These are phyloP conservation scores for Colletotrichum melonis DNA, from an alignment of 2,329 filamentous ascomycete species.

Conservation along the genomic window DNA sequence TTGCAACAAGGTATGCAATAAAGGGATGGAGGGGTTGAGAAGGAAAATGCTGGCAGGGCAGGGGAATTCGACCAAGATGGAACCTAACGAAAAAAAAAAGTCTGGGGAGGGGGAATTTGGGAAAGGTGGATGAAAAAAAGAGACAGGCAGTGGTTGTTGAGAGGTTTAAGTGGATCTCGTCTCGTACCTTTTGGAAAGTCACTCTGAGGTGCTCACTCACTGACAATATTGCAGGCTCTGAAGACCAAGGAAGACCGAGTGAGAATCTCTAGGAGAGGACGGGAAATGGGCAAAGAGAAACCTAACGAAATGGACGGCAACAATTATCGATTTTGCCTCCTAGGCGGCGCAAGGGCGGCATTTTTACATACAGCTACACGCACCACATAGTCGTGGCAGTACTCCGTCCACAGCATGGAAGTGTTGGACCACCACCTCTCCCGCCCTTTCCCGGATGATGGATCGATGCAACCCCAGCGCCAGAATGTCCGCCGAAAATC, in stretches of 20 bases:
- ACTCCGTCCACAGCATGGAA: background rate
- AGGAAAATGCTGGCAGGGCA: background rate
- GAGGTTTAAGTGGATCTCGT: conserved; percentile 37
- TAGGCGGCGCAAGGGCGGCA: conserved; percentile 1
- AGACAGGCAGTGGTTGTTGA: conserved; percentile 36
- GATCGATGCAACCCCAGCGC: conserved; percentile 19
- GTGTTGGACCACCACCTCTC: conserved; percentile 20
- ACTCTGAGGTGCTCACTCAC: conserved; percentile 14
- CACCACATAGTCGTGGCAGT: too few species aligned
- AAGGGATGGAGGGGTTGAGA: conserved; percentile 25
- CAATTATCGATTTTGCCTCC: background rate
- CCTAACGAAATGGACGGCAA: background rate
- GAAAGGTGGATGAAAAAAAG: background rate
- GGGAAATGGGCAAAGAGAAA: background rate
- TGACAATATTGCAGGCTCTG: background rate
- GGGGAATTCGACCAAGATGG: background rate
- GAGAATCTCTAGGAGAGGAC: background rate
- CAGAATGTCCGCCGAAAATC: conserved; percentile 21
- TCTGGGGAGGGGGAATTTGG: conserved; percentile 11
- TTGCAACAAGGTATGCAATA: background rate
- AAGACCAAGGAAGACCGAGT: background rate
- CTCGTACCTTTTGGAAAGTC: conserved; percentile 21
- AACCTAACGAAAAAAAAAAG: conserved; percentile 9
- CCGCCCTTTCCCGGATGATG: background rate
- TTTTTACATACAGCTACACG: background rate